These are phyloP conservation scores for Aspergillus funiculosus DNA, from an alignment of 495 filamentous ascomycete species.

Conservation along the genomic window DNA sequence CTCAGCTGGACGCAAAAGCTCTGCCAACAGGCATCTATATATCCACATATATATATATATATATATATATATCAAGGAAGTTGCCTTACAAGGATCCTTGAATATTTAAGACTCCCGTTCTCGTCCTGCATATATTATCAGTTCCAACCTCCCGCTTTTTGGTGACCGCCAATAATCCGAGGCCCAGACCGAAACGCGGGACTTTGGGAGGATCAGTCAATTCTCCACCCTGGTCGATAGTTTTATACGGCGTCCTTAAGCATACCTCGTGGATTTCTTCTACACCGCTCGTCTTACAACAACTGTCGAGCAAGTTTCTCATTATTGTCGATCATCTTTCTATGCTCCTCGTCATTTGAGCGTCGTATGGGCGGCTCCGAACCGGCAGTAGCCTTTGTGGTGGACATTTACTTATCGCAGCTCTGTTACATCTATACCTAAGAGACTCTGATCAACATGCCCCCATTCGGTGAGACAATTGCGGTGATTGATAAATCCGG, in stretches of 20 bases:
- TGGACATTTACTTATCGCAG: constrained; percentile 1
- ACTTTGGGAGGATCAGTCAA: not conserved
- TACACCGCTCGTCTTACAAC: constrained; percentile 24
- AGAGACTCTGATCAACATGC: constrained; percentile 24
- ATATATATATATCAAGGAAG: too few species aligned
- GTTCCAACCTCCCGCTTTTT: not conserved
- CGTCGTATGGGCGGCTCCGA: constrained; percentile 6
- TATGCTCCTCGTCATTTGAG: constrained; percentile 12
- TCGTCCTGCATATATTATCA: too few species aligned
- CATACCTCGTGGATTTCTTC: constrained; percentile 8
- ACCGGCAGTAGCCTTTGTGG: constrained; percentile 9
- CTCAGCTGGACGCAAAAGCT: constrained; percentile 12
- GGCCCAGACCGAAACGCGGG: constrained; percentile 17
- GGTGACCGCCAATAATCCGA: not conserved
- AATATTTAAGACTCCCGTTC: not conserved
- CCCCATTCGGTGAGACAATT: constrained; percentile 63
- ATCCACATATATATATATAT: not conserved
- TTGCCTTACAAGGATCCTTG: not conserved
- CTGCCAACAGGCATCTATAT: constrained; percentile 16
- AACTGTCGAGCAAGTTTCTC: constrained; percentile 5
- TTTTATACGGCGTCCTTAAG: constrained; percentile 14
- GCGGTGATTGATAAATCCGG: constrained; percentile 89
- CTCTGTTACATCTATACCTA: constrained; percentile 7
- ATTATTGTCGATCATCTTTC: constrained; percentile 10
- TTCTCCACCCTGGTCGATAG: constrained; percentile 16